Evolutionary conservation across 139 green algal genomes (phyloP).

Genomic region (Chlorella sorokiniana): DNA sequence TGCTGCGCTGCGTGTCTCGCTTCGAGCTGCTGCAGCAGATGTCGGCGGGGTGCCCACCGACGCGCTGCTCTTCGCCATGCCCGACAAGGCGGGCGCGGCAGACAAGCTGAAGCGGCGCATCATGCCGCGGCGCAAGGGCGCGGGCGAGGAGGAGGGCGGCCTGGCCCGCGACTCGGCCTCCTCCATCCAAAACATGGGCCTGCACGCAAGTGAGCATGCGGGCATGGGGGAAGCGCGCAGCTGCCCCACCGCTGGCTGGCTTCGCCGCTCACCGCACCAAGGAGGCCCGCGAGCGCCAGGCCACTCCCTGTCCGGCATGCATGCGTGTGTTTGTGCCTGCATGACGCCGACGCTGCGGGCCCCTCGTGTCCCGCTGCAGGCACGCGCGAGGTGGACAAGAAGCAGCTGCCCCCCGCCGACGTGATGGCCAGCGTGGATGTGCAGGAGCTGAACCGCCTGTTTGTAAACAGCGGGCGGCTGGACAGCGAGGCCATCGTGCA

Average conservation of each 20-base stretch:
- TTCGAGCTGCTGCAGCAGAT: slow-evolving; percentile 94
- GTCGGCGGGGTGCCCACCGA: slow-evolving; percentile 83
- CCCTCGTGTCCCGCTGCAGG: not conserved
- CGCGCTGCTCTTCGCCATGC: slow-evolving; percentile 77
- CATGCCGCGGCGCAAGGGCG: slow-evolving; percentile 9
- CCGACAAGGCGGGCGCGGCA: slow-evolving; percentile 16
- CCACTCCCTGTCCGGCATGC: too few species aligned
- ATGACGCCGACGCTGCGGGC: not conserved
- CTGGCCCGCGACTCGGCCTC: slow-evolving; percentile 13
- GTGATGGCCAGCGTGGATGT: slow-evolving; percentile 65
- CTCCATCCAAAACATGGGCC: slow-evolving; percentile 55
- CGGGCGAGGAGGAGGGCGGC: not conserved
- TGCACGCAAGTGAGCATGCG: slow-evolving; percentile 42
- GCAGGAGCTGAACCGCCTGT: slow-evolving; percentile 72
- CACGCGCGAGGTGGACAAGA: slow-evolving; percentile 23
- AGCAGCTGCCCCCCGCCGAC: slow-evolving; percentile 39
- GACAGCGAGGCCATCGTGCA: slow-evolving; percentile 69
- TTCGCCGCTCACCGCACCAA: too few species aligned
- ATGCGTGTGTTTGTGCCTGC: too few species aligned
- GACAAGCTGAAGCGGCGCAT: slow-evolving; percentile 37
- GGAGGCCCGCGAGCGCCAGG: too few species aligned
- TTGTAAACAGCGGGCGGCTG: slow-evolving; percentile 54
- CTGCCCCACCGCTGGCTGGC: too few species aligned
- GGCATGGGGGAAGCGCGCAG: slow-evolving; percentile 8
- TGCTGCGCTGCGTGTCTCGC: slow-evolving; percentile 91